Conservation (phyloP, 1,139 yeast species). For the Meyerozyma guilliermondii region DNA sequence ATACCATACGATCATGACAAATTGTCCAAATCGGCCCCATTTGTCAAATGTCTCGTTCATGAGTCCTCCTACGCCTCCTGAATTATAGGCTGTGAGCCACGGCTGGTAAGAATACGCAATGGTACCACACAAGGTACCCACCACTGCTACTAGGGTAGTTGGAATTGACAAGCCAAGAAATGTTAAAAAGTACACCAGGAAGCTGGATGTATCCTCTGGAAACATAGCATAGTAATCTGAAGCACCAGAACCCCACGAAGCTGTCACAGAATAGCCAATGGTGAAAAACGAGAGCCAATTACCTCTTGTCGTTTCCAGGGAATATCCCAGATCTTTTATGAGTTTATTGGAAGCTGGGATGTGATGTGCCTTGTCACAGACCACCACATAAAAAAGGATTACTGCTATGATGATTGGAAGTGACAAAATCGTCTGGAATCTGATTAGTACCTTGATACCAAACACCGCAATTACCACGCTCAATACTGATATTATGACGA, state of each 20-base stretch:
- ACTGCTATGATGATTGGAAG: conserved; percentile 18
- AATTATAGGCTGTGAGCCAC: conserved; percentile 19
- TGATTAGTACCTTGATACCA: conserved; percentile 25
- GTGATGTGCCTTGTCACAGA: conserved; percentile 14
- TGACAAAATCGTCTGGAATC: conserved; percentile 18
- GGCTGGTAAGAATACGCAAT: conserved; percentile 20
- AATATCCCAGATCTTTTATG: conserved; percentile 11
- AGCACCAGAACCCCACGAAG: conserved; percentile 27
- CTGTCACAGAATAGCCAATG: conserved; percentile 22
- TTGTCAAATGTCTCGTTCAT: conserved; percentile 17
- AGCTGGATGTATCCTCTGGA: conserved; percentile 18
- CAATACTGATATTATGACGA: conserved; percentile 24
- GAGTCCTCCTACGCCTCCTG: conserved; percentile 22
- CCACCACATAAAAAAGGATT: conserved; percentile 19
- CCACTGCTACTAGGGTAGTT: conserved; percentile 21
- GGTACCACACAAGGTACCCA: conserved; percentile 19
- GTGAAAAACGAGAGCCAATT: conserved; percentile 24
- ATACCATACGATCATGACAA: conserved; percentile 28
- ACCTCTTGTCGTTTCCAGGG: conserved; percentile 13
- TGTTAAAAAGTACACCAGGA: conserved; percentile 17
- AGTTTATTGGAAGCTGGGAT: conserved; percentile 11
- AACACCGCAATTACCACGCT: conserved; percentile 29
- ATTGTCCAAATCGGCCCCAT: conserved; percentile 26
- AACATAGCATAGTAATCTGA: conserved; percentile 23
- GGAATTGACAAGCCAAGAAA: conserved; percentile 21